Percentiles rank a stretch among this genome's conserved stretches.
These are phyloP conservation scores for Spathaspora passalidarum DNA, from an alignment of 805 yeast genomes.

Conservation along the genomic window DNA sequence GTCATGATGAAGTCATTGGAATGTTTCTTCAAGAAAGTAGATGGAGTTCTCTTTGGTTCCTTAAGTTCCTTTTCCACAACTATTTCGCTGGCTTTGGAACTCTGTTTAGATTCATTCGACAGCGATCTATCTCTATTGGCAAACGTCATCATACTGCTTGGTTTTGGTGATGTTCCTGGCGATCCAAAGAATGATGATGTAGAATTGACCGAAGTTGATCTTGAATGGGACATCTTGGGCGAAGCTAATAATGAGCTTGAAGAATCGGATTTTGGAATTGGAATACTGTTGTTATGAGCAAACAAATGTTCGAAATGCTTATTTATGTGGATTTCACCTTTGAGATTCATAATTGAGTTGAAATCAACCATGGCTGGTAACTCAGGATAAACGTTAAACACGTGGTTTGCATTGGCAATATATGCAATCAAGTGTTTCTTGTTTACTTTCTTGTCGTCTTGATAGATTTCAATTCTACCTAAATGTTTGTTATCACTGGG, in stretches of 20 bases:
- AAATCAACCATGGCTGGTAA: slow-evolving; percentile 53
- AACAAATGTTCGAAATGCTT: slow-evolving; percentile 34
- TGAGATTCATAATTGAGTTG: slow-evolving; percentile 53
- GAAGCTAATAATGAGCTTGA: slow-evolving; percentile 3
- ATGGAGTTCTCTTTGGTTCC: slow-evolving; percentile 6
- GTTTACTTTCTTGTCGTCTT: slow-evolving; percentile 39
- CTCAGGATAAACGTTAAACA: slow-evolving; percentile 60
- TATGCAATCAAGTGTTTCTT: slow-evolving; percentile 54
- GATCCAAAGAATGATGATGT: slow-evolving; percentile 31
- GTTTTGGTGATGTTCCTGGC: slow-evolving; percentile 16
- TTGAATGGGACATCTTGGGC: slow-evolving; percentile 11
- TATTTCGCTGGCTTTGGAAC: background rate
- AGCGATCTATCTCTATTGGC: background rate
- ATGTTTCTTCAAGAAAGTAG: slow-evolving; percentile 28
- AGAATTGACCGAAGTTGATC: slow-evolving; percentile 20
- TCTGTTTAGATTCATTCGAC: background rate
- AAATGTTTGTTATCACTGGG: slow-evolving; percentile 45
- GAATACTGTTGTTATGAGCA: slow-evolving; percentile 9
- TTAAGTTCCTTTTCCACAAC: background rate
- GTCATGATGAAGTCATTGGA: slow-evolving; percentile 29
- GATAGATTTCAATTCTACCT: slow-evolving; percentile 56
- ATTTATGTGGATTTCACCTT: slow-evolving; percentile 53
- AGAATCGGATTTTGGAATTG: background rate
- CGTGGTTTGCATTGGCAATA: slow-evolving; percentile 41
- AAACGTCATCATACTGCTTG: background rate